Evolutionary conservation across 257 asterid species (phyloP).

Genomic region (Cruciata laevipes): DNA sequence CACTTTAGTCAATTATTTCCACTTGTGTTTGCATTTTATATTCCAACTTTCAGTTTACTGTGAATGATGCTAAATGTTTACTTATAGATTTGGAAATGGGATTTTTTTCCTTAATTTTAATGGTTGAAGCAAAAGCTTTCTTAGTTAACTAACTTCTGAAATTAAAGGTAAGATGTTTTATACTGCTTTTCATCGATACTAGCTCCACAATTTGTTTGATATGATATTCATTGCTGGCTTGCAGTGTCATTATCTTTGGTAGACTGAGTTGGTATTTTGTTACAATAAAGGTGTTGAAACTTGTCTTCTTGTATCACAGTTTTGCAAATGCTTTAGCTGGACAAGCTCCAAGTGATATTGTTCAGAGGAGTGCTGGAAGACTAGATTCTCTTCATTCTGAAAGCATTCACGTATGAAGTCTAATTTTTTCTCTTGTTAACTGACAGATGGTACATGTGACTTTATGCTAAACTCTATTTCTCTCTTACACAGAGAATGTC

Average conservation of each 20-base stretch:
- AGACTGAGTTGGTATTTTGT: background rate
- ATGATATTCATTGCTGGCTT: background rate
- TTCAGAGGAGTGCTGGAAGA: slow-evolving; percentile 75
- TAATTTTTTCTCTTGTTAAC: background rate
- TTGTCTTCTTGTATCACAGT: slow-evolving; percentile 33
- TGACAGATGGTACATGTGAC: slow-evolving; percentile 4
- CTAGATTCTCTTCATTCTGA: slow-evolving; percentile 95
- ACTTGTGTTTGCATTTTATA: background rate
- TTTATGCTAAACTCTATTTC: slow-evolving; percentile 14
- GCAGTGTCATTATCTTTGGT: background rate
- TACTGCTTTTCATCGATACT: background rate
- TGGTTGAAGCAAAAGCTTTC: background rate
- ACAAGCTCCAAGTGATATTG: slow-evolving; percentile 59
- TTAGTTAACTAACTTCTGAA: background rate
- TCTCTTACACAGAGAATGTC: slow-evolving; percentile 68
- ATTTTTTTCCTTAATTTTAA: background rate
- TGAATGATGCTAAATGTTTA: background rate
- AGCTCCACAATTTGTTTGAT: background rate
- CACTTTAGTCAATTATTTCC: background rate
- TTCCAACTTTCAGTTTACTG: background rate
- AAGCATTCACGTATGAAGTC: slow-evolving; percentile 85
- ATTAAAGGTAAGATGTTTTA: background rate
- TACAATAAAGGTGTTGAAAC: background rate
- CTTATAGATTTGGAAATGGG: background rate
- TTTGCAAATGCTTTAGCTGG: slow-evolving; percentile 85